Percentiles rank a stretch among this genome's conserved stretches.
phyloP scores from a whole-genome alignment of 1,139 yeast species.

The Wickerhamiella pararugosa region DNA sequence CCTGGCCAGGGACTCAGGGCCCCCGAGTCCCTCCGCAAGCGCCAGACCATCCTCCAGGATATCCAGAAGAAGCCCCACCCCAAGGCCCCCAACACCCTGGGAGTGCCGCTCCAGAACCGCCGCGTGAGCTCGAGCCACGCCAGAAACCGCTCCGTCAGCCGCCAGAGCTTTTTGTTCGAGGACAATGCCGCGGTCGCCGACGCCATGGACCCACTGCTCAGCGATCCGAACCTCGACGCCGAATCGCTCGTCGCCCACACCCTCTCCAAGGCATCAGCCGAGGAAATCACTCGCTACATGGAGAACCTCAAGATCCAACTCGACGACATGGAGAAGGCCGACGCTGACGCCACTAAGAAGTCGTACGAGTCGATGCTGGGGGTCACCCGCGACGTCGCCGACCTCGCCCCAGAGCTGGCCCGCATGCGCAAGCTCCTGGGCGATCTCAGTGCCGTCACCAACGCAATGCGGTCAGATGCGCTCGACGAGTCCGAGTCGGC shows the following conservation, averaged over 20 bases:
- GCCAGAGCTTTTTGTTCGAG: neutral
- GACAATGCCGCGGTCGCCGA: slow-evolving; percentile 6
- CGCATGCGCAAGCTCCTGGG: slow-evolving; percentile 44
- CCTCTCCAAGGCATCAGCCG: slow-evolving; percentile 43
- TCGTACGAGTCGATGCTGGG: slow-evolving; percentile 60
- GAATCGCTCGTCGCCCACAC: slow-evolving; percentile 8
- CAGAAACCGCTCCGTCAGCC: neutral
- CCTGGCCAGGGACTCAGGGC: neutral
- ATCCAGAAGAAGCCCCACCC: neutral
- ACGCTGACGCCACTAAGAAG: slow-evolving; percentile 49
- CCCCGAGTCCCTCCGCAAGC: slow-evolving; percentile 7
- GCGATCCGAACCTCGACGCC: slow-evolving; percentile 11
- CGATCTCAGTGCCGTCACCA: slow-evolving; percentile 47
- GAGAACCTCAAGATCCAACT: slow-evolving; percentile 41
- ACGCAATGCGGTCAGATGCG: slow-evolving; percentile 58
- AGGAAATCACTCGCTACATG: slow-evolving; percentile 59
- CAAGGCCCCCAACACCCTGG: neutral
- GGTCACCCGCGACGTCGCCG: slow-evolving; percentile 48
- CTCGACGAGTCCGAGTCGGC: slow-evolving; percentile 24
- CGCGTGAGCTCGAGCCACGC: neutral
- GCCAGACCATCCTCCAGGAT: slow-evolving; percentile 6
- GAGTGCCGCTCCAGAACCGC: neutral
- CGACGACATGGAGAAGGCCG: slow-evolving; percentile 42
- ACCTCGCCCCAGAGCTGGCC: slow-evolving; percentile 50
- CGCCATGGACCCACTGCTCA: slow-evolving; percentile 10